Evolutionary conservation across 768 basidiomycete genomes (phyloP), one percentile per base, ranked within the genome.

Genomic region (Suillus discolor): DNA sequence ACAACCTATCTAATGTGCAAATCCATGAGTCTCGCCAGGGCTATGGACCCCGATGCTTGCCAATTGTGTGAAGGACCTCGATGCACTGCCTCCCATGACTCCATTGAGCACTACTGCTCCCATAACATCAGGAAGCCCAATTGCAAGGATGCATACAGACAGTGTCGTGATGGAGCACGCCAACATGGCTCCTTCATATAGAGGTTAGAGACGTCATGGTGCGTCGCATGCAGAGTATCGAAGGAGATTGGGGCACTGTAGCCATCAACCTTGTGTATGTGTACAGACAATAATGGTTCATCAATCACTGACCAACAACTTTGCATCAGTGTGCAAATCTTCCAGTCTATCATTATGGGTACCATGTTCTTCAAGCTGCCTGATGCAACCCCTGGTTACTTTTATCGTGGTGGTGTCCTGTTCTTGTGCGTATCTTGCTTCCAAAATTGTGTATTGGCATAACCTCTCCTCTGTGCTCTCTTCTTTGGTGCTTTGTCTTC

Each of bases 401-500:
- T 97, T 79, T 94, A 94, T 31, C 87, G 94, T 67, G 93, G 93
- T 55, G 84, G 91, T 77, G 87, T 94, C 38, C 85, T 96, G 62
- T 95, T 96, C 74, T 77, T 83, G 44, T 87, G 87, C 18, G 75
- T 93, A 65, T 75, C 95, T 42, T 36, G 1, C 16, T 6, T 25
- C 25, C 4, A 6, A 3, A 0, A 3, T 7, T 44, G 5, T 20
- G 15, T 0, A 18, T 36, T 45, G n/a, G n/a, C n/a, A n/a, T 31
- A 1, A 42, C 25, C 16, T 12, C 9, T 41, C 5, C 18, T 12
- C 59, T 89, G 88, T 62, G 74, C 88, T 2, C 73, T 89, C 6
- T 80, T 91, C 16, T 87, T 90, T 66, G 78, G 84, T 4, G 87
- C 85, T 0, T 72, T 92, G 23, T 80, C 83, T 2, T 79, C 84